A percentile compares a stretch with the other conserved stretches of the same genome.
Evolutionary conservation across 352 stramenopile genomes (phyloP).

Genomic region (Stramenopiles sp.): DNA sequence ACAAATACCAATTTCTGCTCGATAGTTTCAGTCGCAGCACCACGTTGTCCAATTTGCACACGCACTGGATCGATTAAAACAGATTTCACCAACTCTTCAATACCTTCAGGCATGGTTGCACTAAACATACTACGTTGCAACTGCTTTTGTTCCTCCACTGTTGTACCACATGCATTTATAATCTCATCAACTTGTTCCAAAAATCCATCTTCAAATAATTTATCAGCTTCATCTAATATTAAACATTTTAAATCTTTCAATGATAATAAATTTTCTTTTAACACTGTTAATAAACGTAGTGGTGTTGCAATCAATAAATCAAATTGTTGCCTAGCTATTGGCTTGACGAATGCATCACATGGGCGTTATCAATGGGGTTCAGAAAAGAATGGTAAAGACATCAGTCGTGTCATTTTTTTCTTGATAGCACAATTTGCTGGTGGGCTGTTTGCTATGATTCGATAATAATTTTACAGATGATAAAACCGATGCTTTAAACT

Average conservation of each 20-base stretch:
- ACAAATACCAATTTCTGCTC: slow-evolving; percentile 91
- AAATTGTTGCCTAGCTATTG: slow-evolving; percentile 29
- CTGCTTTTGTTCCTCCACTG: slow-evolving; percentile 63
- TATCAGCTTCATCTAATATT: slow-evolving; percentile 95
- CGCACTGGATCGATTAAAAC: slow-evolving; percentile 86
- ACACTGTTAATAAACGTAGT: slow-evolving; percentile 83
- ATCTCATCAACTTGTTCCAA: slow-evolving; percentile 95
- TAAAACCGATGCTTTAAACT: slow-evolving; percentile 61
- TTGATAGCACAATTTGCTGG: background rate
- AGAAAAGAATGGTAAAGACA: background rate
- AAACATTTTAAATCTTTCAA: slow-evolving; percentile 74
- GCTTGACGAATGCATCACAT: slow-evolving; percentile 34
- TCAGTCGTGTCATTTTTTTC: slow-evolving; percentile 2
- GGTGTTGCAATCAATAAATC: slow-evolving; percentile 93
- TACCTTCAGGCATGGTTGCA: slow-evolving; percentile 78
- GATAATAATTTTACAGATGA: slow-evolving; percentile 17
- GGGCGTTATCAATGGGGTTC: slow-evolving; percentile 39
- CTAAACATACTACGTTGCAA: slow-evolving; percentile 92
- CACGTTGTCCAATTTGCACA: slow-evolving; percentile 73
- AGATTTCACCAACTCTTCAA: slow-evolving; percentile 81
- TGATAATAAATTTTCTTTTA: slow-evolving; percentile 73
- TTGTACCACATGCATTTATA: slow-evolving; percentile 92
- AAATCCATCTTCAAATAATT: slow-evolving; percentile 99
- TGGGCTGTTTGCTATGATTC: slow-evolving; percentile 8
- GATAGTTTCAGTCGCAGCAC: slow-evolving; percentile 42